These are phyloP conservation scores for Septoria linicola DNA, from an alignment of 2,329 filamentous ascomycete species.

Conservation along the genomic window DNA sequence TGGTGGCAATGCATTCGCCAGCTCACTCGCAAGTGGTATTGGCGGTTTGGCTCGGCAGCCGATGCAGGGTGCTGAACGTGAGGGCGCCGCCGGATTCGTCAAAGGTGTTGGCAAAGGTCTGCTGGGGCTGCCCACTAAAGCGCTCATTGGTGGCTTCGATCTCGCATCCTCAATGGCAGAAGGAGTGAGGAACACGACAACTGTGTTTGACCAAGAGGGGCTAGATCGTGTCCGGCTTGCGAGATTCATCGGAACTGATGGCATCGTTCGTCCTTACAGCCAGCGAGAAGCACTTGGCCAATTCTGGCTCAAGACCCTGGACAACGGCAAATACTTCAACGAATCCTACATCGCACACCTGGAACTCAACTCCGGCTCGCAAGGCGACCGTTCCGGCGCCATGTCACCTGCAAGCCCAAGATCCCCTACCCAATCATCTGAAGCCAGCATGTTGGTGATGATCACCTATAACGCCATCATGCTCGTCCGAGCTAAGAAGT, in stretches of 20 bases:
- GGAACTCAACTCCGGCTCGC: slow-evolving; percentile 66
- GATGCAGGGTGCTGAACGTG: slow-evolving; percentile 91
- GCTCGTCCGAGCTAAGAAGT: slow-evolving; percentile 79
- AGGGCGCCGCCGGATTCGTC: slow-evolving; percentile 90
- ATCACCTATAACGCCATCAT: slow-evolving; percentile 68
- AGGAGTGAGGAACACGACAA: slow-evolving; percentile 97
- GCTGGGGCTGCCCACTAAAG: slow-evolving; percentile 91
- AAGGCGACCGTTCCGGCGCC: slow-evolving; percentile 57
- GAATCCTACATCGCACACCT: slow-evolving; percentile 96
- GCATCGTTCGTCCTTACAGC: slow-evolving; percentile 90
- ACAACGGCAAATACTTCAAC: slow-evolving; percentile 97
- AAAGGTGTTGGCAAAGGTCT: slow-evolving; percentile 97
- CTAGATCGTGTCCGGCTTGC: slow-evolving; percentile 92
- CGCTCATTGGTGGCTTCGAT: slow-evolving; percentile 93
- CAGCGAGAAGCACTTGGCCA: slow-evolving; percentile 94
- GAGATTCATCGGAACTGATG: slow-evolving; percentile 87
- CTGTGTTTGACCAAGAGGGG: slow-evolving; percentile 92
- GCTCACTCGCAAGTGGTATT: slow-evolving; percentile 87
- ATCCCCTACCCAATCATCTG: slow-evolving; percentile 23
- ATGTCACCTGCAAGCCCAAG: slow-evolving; percentile 15
- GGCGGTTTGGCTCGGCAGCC: slow-evolving; percentile 91
- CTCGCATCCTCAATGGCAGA: slow-evolving; percentile 96
- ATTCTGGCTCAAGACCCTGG: slow-evolving; percentile 97
- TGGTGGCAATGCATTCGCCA: slow-evolving; percentile 91
- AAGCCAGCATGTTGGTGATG: slow-evolving; percentile 66